phyloP scores from a whole-genome alignment of 169 alveolate species.

The Eimeria sp. region DNA sequence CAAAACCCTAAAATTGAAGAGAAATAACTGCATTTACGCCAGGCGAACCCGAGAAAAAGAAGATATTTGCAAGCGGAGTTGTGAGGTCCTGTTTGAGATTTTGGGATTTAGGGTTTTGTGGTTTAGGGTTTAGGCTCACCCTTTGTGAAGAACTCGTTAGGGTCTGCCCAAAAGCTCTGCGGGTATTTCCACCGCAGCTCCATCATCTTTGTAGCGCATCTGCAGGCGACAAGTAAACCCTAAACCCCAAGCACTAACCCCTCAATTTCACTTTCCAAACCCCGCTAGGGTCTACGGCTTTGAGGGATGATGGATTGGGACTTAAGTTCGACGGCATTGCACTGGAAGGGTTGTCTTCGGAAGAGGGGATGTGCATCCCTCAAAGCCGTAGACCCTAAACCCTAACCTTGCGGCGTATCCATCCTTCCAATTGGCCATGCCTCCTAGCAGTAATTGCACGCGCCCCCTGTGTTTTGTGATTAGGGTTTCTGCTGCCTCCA shows the following conservation, averaged over 20 bases:
- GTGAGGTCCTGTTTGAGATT: not conserved
- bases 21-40: too few relatives aligned
- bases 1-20: not conserved
- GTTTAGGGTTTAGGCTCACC: conserved; percentile 72
- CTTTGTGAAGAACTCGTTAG: conserved; percentile 94
- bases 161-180: conserved; percentile 95
- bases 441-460: conserved; percentile 95
- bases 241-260: conserved; percentile 7
- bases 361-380: too few relatives aligned
- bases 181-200: conserved; percentile 90
- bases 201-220: conserved; percentile 89
- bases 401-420: conserved; percentile 91
- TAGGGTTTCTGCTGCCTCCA: conserved; percentile 93
- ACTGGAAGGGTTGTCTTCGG: too few relatives aligned
- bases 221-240: conserved; percentile 9
- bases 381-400: not conserved
- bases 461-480: conserved; percentile 89
- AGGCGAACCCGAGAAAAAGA: too few relatives aligned
- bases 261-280: not conserved
- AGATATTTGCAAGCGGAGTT: not conserved
- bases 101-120: not conserved
- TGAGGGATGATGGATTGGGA: too few relatives aligned
- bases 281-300: too few relatives aligned
- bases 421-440: conserved; percentile 93
- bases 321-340: too few relatives aligned